Conservation (phyloP, 1,139 yeast species). For the Insectozyma bohioensis region DNA sequence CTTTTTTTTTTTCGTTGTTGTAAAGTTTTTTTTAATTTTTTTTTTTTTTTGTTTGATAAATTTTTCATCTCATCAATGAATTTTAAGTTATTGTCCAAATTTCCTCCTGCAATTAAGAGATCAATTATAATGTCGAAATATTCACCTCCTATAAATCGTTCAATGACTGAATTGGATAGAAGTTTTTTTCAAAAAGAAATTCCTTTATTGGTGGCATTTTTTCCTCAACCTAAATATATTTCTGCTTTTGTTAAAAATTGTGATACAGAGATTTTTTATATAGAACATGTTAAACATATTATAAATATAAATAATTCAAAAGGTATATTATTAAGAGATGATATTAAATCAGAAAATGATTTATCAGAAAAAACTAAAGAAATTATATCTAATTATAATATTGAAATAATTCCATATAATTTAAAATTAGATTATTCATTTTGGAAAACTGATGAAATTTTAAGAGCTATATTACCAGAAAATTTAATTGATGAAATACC, state of each 20-base stretch:
- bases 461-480: constrained; percentile 75
- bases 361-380: constrained; percentile 44
- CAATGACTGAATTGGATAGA: constrained; percentile 67
- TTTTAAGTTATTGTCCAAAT: constrained; percentile 8
- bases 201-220: constrained; percentile 63
- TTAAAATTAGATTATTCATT: constrained; percentile 66
- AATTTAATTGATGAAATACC: constrained; percentile 73
- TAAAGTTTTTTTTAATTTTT: constrained; percentile 5
- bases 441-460: constrained; percentile 89
- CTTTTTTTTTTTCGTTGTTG: too few relatives aligned
- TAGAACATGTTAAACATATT: constrained; percentile 68
- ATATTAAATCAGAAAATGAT: constrained; percentile 15
- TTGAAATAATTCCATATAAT: constrained; percentile 52
- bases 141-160: constrained; percentile 67
- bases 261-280: constrained; percentile 55
- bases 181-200: constrained; percentile 56
- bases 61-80: constrained; percentile 6
- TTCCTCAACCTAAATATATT: constrained; percentile 64
- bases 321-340: constrained; percentile 58
- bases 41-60: constrained; percentile 2
- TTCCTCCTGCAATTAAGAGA: constrained; percentile 26
- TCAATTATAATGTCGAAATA: constrained; percentile 32
- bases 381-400: constrained; percentile 47
- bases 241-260: constrained; percentile 55
- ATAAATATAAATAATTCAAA: constrained; percentile 51